Conservation (phyloP, 2,329 filamentous ascomycete genomes). For the Talaromyces sp. region DNA sequence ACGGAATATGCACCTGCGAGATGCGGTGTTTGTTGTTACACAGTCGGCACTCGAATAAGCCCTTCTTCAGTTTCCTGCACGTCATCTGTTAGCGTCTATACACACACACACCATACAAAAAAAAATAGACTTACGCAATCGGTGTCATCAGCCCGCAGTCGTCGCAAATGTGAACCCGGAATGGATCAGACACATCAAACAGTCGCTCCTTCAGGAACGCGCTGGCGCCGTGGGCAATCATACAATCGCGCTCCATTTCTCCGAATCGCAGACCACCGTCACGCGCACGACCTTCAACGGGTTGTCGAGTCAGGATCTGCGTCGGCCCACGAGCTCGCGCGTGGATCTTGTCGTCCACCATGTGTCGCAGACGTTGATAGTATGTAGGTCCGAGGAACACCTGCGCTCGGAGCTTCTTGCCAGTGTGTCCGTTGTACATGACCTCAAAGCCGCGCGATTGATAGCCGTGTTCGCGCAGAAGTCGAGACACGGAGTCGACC, state of each 20-base stretch:
- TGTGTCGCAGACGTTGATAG: constrained; percentile 96
- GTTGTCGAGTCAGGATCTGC: constrained; percentile 94
- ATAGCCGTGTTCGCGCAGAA: constrained; percentile 85
- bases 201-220: constrained; percentile 96
- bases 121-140: constrained; percentile 76
- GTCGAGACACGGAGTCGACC: constrained; percentile 82
- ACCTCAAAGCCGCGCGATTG: constrained; percentile 96
- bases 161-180: constrained; percentile 96
- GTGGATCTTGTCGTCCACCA: constrained; percentile 99
- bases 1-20: constrained; percentile 95
- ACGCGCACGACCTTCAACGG: constrained; percentile 94
- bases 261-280: constrained; percentile 98
- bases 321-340: constrained; percentile 95
- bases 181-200: constrained; percentile 96
- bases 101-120: constrained; percentile 19
- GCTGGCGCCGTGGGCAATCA: constrained; percentile 98
- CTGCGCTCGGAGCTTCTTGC: constrained; percentile 86
- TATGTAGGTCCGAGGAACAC: constrained; percentile 97
- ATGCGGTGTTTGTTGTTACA: constrained; percentile 99
- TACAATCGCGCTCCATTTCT: constrained; percentile 99
- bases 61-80: constrained; percentile 81
- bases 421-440: constrained; percentile 98
- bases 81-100: background rate
- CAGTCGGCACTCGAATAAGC: constrained; percentile 91
- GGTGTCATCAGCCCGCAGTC: constrained; percentile 99